phyloP scores from a whole-genome alignment of 78 protist species.

The Cavenderia fasciculata region DNA sequence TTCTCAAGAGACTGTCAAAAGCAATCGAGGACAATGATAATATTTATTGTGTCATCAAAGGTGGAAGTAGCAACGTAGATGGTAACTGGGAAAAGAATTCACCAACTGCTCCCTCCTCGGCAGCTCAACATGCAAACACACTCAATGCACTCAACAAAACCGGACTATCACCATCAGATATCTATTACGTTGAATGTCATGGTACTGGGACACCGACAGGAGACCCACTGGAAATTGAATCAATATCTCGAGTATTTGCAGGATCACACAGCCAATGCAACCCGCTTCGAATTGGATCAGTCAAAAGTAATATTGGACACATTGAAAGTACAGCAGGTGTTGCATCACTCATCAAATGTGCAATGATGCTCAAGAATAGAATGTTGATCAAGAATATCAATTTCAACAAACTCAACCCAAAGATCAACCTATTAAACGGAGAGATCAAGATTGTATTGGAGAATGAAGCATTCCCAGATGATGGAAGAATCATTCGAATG shows the following conservation, averaged over 20 bases:
- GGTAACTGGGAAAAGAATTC: conserved; percentile 77
- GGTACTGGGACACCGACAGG: conserved; percentile 79
- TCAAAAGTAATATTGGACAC: conserved; percentile 49
- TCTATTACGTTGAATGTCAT: conserved; percentile 66
- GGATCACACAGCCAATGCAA: not conserved
- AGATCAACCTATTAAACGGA: conserved; percentile 3
- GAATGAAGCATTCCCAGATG: conserved; percentile 5
- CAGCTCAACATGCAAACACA: not conserved
- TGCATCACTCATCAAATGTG: conserved; percentile 48
- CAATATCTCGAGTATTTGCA: conserved; percentile 9
- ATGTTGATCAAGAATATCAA: not conserved
- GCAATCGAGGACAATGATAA: conserved; percentile 25
- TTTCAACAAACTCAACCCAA: not conserved
- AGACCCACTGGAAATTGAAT: conserved; percentile 71
- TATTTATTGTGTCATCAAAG: conserved; percentile 64
- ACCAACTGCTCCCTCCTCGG: conserved; percentile 1
- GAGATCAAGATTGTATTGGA: conserved; percentile 23
- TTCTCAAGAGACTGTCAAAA: conserved; percentile 30
- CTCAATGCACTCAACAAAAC: not conserved
- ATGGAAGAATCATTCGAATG: conserved; percentile 4
- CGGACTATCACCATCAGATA: not conserved
- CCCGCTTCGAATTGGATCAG: conserved; percentile 20
- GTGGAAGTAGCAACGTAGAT: conserved; percentile 64
- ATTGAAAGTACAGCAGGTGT: conserved; percentile 76
- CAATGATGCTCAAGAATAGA: conserved; percentile 21